A percentile compares a stretch with the other conserved stretches of the same genome.
Conservation (phyloP, 192 early-diverging fungal species). For the Rhizophagus clarus region DNA sequence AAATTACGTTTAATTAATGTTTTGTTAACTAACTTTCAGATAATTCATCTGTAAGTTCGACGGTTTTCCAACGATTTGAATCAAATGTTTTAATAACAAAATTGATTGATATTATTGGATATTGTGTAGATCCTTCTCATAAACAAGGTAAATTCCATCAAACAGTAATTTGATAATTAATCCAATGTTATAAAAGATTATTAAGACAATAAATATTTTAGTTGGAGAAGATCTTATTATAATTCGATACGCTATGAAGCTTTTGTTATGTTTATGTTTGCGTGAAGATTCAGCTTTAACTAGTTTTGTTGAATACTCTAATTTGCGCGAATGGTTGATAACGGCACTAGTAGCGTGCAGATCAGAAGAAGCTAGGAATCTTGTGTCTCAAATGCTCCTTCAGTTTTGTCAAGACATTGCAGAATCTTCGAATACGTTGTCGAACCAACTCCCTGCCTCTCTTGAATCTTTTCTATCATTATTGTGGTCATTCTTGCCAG, state of each 20-base stretch:
- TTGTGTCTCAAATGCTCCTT: slow-evolving; percentile 18
- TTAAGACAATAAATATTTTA: background rate
- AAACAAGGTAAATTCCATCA: slow-evolving; percentile 16
- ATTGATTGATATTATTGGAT: slow-evolving; percentile 23
- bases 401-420: slow-evolving; percentile 25
- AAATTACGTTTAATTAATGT: background rate
- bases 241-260: slow-evolving; percentile 27
- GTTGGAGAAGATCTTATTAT: slow-evolving; percentile 32
- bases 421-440: background rate
- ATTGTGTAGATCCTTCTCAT: slow-evolving; percentile 26
- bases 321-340: slow-evolving; percentile 31
- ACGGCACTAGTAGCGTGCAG: slow-evolving; percentile 21
- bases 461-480: slow-evolving; percentile 20
- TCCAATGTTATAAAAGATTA: background rate
- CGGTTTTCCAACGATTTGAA: slow-evolving; percentile 12
- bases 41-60: background rate
- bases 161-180: background rate
- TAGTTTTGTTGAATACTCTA: slow-evolving; percentile 19
- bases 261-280: slow-evolving; percentile 30
- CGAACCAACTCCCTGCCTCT: background rate
- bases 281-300: slow-evolving; percentile 25
- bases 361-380: slow-evolving; percentile 29
- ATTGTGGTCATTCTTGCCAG: slow-evolving; percentile 27
- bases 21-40: background rate
- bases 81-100: slow-evolving; percentile 12